Evolutionary conservation across 2,329 filamentous ascomycete genomes (phyloP).

Genomic region (Balansia obtecta): DNA sequence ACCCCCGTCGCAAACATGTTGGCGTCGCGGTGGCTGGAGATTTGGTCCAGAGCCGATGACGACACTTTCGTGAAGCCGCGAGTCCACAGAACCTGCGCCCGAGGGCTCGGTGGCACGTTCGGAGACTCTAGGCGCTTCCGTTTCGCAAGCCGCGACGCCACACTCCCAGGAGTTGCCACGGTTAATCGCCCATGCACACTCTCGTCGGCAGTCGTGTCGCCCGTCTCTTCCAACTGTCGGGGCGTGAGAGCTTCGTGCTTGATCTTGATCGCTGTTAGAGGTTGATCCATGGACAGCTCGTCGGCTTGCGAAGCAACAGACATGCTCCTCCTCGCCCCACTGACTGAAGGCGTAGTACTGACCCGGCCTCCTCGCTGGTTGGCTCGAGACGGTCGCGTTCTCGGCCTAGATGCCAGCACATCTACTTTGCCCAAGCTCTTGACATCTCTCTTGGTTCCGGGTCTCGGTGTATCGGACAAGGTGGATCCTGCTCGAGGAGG

Average conservation of each 20-base stretch:
- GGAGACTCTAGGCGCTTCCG: conserved; percentile 45
- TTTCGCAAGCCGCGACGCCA: conserved; percentile 32
- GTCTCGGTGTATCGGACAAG: conserved; percentile 20
- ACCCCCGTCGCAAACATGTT: conserved; percentile 70
- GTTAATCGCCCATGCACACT: conserved; percentile 28
- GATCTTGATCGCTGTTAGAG: conserved; percentile 29
- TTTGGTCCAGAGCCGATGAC: conserved; percentile 61
- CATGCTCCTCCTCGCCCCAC: conserved; percentile 28
- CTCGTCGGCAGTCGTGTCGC: conserved; percentile 44
- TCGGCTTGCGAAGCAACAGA: conserved; percentile 35
- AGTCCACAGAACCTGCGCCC: conserved; percentile 61
- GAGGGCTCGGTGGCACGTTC: conserved; percentile 36
- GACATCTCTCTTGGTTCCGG: conserved; percentile 20
- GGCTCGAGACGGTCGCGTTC: conserved; percentile 24
- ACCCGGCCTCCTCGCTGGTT: conserved; percentile 21
- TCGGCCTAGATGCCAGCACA: conserved; percentile 16
- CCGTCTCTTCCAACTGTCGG: conserved; percentile 38
- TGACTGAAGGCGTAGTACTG: conserved; percentile 23
- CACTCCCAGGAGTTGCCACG: conserved; percentile 23
- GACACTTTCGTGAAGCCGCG: conserved; percentile 64
- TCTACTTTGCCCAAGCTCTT: conserved; percentile 14
- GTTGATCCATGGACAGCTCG: conserved; percentile 33
- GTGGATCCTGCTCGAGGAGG: conserved; percentile 27
- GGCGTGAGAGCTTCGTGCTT: conserved; percentile 50
- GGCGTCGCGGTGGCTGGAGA: conserved; percentile 63